These are phyloP conservation scores for Leccinum disarticulatum DNA, from an alignment of 768 basidiomycete species.

Conservation along the genomic window DNA sequence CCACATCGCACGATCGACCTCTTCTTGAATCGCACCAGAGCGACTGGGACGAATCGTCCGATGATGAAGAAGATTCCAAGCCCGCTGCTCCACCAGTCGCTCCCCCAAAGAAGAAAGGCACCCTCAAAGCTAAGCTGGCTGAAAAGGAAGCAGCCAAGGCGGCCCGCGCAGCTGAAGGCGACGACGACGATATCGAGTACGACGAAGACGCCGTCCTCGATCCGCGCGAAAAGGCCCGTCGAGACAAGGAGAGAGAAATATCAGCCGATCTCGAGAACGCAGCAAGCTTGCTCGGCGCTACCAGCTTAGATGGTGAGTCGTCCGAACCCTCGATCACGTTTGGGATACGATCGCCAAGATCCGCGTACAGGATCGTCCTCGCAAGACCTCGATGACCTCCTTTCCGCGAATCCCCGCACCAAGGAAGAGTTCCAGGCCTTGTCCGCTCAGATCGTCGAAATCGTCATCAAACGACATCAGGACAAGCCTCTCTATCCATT, in stretches of 20 bases:
- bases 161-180: conserved; percentile 38
- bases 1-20: background rate
- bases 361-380: conserved; percentile 57
- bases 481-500: conserved; percentile 77
- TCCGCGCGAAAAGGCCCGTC: conserved; percentile 72
- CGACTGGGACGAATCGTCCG: conserved; percentile 91
- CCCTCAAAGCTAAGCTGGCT: conserved; percentile 86
- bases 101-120: conserved; percentile 89
- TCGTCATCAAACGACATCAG: conserved; percentile 76
- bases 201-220: conserved; percentile 77
- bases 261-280: conserved; percentile 87
- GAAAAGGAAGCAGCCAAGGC: conserved; percentile 85
- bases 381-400: conserved; percentile 64
- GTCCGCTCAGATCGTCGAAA: conserved; percentile 71
- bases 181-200: conserved; percentile 47
- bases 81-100: conserved; percentile 49
- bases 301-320: conserved; percentile 59
- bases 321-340: background rate
- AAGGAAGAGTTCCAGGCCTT: conserved; percentile 84
- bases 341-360: conserved; percentile 1
- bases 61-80: conserved; percentile 64
- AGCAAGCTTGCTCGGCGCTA: conserved; percentile 74
- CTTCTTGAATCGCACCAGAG: conserved; percentile 48
- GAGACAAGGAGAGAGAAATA: conserved; percentile 79
- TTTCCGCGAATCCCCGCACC: conserved; percentile 79